phyloP scores from a whole-genome alignment of 2,329 filamentous ascomycete species.

The Fusarium oligoseptatum region DNA sequence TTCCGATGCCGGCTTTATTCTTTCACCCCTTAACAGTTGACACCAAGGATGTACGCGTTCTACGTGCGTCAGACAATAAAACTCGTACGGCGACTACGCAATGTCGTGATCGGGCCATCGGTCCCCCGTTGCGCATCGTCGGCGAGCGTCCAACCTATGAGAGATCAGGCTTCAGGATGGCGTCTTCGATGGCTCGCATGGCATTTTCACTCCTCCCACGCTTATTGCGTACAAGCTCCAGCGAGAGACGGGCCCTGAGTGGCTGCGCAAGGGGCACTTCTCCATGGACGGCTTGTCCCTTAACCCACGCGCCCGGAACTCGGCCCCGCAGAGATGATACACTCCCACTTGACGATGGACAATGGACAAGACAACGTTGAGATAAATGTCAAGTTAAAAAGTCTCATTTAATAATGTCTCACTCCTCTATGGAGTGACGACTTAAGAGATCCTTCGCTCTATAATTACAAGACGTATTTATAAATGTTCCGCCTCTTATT shows the following conservation, averaged over 20 bases:
- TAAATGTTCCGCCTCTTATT: conserved; percentile 1
- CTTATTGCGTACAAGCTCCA: conserved; percentile 25
- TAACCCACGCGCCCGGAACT: conserved; percentile 41
- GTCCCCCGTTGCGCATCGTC: conserved; percentile 14
- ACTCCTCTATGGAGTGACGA: neutral
- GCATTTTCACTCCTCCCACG: conserved; percentile 11
- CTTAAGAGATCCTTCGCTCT: conserved; percentile 8
- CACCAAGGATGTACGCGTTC: neutral
- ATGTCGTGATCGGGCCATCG: conserved; percentile 43
- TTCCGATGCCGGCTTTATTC: conserved; percentile 13
- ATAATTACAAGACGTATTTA: conserved; percentile 24
- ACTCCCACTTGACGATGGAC: neutral
- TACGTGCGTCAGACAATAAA: neutral
- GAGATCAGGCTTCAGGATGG: conserved; percentile 24
- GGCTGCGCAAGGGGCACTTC: conserved; percentile 11
- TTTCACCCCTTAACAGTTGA: neutral
- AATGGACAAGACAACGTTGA: neutral
- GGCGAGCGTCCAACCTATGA: conserved; percentile 28
- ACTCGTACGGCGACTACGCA: neutral
- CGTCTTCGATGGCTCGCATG: conserved; percentile 41
- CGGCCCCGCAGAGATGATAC: conserved; percentile 27
- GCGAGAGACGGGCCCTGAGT: conserved; percentile 13
- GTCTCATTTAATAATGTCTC: neutral
- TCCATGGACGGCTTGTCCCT: conserved; percentile 1
- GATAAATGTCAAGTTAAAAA: neutral